These are phyloP conservation scores for Aurantiochytrium sp. DNA, from an alignment of 108 stramenopile genomes.

Conservation along the genomic window DNA sequence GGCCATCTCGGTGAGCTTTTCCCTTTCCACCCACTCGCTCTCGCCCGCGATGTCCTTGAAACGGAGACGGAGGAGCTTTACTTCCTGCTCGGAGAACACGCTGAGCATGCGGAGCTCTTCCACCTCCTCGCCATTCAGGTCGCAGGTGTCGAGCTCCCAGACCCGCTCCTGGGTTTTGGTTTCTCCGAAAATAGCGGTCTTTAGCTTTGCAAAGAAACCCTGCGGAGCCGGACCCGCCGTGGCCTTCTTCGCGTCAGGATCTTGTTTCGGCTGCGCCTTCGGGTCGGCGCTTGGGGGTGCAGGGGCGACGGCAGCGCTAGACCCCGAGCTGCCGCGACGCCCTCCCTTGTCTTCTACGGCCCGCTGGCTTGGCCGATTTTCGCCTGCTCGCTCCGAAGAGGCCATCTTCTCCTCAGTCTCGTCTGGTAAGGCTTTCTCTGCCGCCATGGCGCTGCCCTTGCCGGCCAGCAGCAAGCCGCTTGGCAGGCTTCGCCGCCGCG, in stretches of 20 bases:
- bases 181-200: background rate
- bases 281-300: no score
- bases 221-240: background rate
- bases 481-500: no score
- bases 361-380: no score
- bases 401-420: no score
- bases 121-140: background rate
- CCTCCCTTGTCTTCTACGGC: no score
- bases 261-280: background rate
- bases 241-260: background rate
- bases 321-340: no score
- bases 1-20: background rate
- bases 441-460: no score
- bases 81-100: background rate
- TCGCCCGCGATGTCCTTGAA: background rate
- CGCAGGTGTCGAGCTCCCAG: background rate
- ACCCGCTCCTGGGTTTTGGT: background rate
- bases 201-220: background rate
- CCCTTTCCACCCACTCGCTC: background rate
- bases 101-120: constrained; percentile 18
- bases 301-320: background rate
- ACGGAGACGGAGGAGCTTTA: background rate
- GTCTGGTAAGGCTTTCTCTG: no score
- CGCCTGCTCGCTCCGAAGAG: no score
- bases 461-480: no score